Base-by-base conservation (phyloP, 2,329 filamentous ascomycete species). In the Parascedosporium putredinis region DNA sequence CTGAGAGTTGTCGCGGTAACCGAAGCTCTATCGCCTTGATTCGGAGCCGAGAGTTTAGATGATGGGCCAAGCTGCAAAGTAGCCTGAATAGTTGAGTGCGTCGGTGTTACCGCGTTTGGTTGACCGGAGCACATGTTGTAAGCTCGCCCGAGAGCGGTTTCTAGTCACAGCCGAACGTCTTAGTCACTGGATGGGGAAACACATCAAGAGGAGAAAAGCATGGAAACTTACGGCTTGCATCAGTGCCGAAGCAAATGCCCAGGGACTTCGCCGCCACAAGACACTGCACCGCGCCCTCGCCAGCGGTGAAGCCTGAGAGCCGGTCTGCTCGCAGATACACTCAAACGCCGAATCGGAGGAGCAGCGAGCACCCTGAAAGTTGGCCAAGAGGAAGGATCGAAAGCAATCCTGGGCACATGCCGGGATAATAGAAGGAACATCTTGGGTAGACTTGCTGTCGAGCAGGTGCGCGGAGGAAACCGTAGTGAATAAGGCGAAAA, bases 211-310 rank as follows among this genome's bases (percentile, higher is more conserved):
- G 29, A 1, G 29, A 14, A 12, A 18, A 18, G 9, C 16, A 10
- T 14, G 23, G 24, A 36, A 10, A 47, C 50, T 34, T 38, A 51
- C 50, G 6, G 36, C 48, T 29, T 18, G 20, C 31, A 47, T 76
- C 72, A 9, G 64, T 58, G 3, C 68, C 66, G 4, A 67, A 62
- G 61, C 85, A 89, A 12, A 64, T 65, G 2, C 73, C 73, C 42
- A 72, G 58, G 31, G 63, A 63, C 50, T 60, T 65, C 58, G 78
- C 74, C 6, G 76, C 76, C 7, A 76, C 68, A 29, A 86, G 73
- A 62, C 85, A 89, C 58, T 83, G 76, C 54, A 87, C 64, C 4
- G 79, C 82, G 9, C 75, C 84, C 64, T 88, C 85, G n/a, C 83
- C 84, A 45, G 88, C 59, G 1, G 85, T 88, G 57, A 81, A 83